Conservation (phyloP, 345 rosid genomes). For the Abelmoschus esculentus region DNA sequence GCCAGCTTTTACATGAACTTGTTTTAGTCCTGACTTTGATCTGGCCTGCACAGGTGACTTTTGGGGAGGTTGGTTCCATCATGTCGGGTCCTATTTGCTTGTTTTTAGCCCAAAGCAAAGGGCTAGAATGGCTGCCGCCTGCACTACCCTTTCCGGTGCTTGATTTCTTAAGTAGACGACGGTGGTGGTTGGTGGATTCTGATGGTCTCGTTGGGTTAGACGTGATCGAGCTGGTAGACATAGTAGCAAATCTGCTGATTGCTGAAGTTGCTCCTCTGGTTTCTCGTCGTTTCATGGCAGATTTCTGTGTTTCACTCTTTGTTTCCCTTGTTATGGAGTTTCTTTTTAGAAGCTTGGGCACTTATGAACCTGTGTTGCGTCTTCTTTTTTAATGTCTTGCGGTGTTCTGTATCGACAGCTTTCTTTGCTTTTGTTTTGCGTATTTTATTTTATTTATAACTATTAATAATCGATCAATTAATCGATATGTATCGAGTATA, state of each 20-base stretch:
- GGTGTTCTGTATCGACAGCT: background rate
- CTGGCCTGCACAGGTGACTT: constrained; percentile 90
- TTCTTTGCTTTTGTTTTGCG: no score
- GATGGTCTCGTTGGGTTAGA: constrained; percentile 53
- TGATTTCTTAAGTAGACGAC: constrained; percentile 31
- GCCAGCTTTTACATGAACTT: constrained; percentile 62
- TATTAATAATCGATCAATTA: no score
- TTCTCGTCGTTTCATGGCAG: constrained; percentile 59
- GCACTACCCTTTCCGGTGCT: constrained; percentile 23
- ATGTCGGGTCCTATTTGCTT: constrained; percentile 45
- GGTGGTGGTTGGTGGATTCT: constrained; percentile 33
- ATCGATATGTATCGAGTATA: no score
- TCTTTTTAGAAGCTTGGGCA: background rate
- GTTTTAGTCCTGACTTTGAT: constrained; percentile 64
- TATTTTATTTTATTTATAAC: no score
- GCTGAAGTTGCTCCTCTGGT: constrained; percentile 49
- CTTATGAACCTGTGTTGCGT: no score
- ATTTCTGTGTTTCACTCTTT: no score
- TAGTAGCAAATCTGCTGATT: constrained; percentile 70
- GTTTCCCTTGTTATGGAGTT: background rate
- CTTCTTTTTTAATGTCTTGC: no score
- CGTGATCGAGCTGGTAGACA: constrained; percentile 82
- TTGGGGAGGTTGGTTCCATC: constrained; percentile 78
- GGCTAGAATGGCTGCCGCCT: constrained; percentile 34
- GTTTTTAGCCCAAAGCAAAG: constrained; percentile 54